Percentiles rank a stretch among this genome's conserved stretches.
Conservation (phyloP, 345 rosid species). For the Psidium guajava region DNA sequence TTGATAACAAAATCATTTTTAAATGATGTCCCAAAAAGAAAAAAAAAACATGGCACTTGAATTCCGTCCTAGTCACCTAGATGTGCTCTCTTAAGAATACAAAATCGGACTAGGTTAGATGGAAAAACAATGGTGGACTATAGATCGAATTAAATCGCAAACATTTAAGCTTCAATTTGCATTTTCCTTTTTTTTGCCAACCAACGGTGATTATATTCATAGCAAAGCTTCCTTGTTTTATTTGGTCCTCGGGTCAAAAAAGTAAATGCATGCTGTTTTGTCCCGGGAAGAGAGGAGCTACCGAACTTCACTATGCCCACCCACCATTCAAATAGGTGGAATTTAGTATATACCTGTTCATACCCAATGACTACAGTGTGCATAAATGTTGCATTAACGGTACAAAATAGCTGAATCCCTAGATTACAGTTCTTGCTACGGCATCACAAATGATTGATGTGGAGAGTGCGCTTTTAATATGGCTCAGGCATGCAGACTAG, state of each 20-base stretch:
- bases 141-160: background rate
- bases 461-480: background rate
- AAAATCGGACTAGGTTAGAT: background rate
- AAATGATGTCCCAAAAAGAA: background rate
- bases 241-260: background rate
- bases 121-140: background rate
- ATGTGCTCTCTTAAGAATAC: background rate
- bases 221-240: background rate
- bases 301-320: fast-evolving
- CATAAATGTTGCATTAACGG: background rate
- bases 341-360: background rate
- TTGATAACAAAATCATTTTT: background rate
- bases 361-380: background rate
- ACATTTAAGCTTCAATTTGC: background rate
- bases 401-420: too few relatives aligned
- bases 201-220: background rate
- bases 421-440: too few relatives aligned
- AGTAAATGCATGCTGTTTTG: background rate
- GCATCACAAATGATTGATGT: too few relatives aligned
- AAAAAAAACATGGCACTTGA: background rate
- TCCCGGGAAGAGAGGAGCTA: fast-evolving
- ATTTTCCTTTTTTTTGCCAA: background rate
- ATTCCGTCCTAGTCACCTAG: background rate
- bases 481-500: background rate
- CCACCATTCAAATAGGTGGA: background rate